A percentile compares a stretch with the other conserved stretches of the same genome.
Evolutionary conservation across 768 basidiomycete species (phyloP).

Genomic region (Cantharellus cinnabarinus): DNA sequence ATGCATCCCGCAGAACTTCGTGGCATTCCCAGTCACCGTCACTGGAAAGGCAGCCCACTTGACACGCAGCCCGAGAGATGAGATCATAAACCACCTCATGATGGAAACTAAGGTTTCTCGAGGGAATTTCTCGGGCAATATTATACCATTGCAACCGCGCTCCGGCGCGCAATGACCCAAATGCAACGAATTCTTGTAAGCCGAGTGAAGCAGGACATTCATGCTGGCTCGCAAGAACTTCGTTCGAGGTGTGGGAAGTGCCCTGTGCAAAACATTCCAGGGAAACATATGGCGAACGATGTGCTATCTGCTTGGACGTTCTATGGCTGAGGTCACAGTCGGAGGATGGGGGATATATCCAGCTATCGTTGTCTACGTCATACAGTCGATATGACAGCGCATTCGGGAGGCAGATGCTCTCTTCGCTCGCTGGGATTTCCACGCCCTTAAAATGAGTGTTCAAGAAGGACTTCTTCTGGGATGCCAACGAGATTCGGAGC

Average conservation of each 20-base stretch:
- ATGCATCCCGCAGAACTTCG: slow-evolving; percentile 1
- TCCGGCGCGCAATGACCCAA: slow-evolving; percentile 27
- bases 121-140: slow-evolving; percentile 25
- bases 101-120: slow-evolving; percentile 21
- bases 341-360: slow-evolving; percentile 10
- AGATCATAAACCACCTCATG: slow-evolving; percentile 23
- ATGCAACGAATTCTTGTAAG: slow-evolving; percentile 28
- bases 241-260: slow-evolving; percentile 22
- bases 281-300: slow-evolving; percentile 15
- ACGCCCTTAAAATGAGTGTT: not conserved
- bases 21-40: not conserved
- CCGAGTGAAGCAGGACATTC: slow-evolving; percentile 23
- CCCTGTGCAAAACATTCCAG: slow-evolving; percentile 20
- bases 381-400: slow-evolving; percentile 16
- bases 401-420: slow-evolving; percentile 12
- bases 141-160: slow-evolving; percentile 30
- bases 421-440: not conserved
- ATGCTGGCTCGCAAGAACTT: slow-evolving; percentile 22
- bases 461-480: not conserved
- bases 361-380: slow-evolving; percentile 10
- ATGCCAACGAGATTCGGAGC: not conserved
- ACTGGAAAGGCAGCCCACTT: slow-evolving; percentile 18
- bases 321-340: slow-evolving; percentile 7
- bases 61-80: slow-evolving; percentile 25
- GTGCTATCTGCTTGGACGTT: slow-evolving; percentile 18